Evolutionary conservation across 306 rosid species (phyloP), one percentile per base, ranked within the genome.

Genomic region (Lathyrus oleraceus): DNA sequence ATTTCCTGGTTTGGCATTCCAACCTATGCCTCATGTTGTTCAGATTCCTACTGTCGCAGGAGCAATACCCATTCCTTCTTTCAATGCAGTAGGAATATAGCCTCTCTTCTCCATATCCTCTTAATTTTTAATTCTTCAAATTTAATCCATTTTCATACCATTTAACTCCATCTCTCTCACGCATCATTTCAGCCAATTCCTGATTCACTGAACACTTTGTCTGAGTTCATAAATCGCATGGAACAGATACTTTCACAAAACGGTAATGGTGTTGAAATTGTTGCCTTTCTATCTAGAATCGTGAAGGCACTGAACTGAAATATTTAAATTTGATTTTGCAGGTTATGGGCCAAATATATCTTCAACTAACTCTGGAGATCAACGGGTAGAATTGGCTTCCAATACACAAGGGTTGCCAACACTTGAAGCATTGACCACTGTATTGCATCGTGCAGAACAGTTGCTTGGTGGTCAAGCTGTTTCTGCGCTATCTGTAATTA

Each of bases 191-290:
- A 95, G 99, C 96, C 99, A 65, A 87, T 91, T 72, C 96, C 99
- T 25, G 76, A 89, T 76, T 83, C 99, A 48, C 62, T 95, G 87
- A 82, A 47, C 75, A 89, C 99, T 5, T 85, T 95, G 57, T 79
- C 86, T 2, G 97, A 83, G 88, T 95, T 95, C 77, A 87, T 91
- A 79, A 87, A 79, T 73, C 88, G 75, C 77, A 83, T 95, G 95
- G 95, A 95, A 89, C 86, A 75, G 74, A 65, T 85, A 48, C 74
- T 95, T 9, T 82, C 90, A 19, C 88, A 83, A 71, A 87, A 86
- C 79, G 95, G 91, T 86, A 72, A 78, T 67, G 75, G 57, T 69
- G 17, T 17, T 53, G 54, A 45, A 49, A 76, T 23, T 42, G 21
- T 51, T 72, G 25, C 40, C 5, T 25, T 61, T 61, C 17, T 72